These are phyloP conservation scores for Strigomonas culicis DNA, from an alignment of 208 protist species.

Conservation along the genomic window DNA sequence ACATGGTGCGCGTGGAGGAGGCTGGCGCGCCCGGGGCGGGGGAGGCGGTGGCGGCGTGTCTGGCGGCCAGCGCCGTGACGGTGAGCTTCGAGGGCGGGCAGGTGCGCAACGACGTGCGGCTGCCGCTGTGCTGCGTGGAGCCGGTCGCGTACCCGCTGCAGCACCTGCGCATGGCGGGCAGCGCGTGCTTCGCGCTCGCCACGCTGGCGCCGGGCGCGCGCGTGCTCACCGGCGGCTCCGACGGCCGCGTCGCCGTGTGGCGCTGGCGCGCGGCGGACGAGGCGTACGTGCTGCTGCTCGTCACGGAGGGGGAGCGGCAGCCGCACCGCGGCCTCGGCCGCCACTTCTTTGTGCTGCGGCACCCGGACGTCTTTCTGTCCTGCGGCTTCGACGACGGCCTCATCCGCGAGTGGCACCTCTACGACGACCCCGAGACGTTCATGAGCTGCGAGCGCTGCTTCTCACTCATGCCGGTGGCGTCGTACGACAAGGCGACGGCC, in stretches of 20 bases:
- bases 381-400: constrained; percentile 68
- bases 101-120: constrained; percentile 44
- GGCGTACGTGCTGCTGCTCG: constrained; percentile 34
- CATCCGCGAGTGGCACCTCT: constrained; percentile 84
- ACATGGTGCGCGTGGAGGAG: constrained; percentile 22
- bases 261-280: constrained; percentile 15
- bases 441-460: constrained; percentile 66
- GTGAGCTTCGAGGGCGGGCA: constrained; percentile 56
- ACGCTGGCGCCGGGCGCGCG: constrained; percentile 37
- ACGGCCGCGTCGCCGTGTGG: constrained; percentile 56
- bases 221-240: constrained; percentile 52
- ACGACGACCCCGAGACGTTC: constrained; percentile 61
- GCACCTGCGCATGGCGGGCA: constrained; percentile 29
- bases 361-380: constrained; percentile 66
- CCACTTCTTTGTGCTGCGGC: constrained; percentile 48
- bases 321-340: constrained; percentile 35
- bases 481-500: not conserved
- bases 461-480: constrained; percentile 22
- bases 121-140: constrained; percentile 65
- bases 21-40: not conserved
- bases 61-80: constrained; percentile 31
- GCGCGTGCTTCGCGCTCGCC: constrained; percentile 48
- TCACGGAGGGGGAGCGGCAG: constrained; percentile 22
- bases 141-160: constrained; percentile 60
- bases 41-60: constrained; percentile 14